A percentile compares a stretch with the other conserved stretches of the same genome.
phyloP scores from a whole-genome alignment of 805 yeast species.

The Kodamaea jinghongensis region DNA sequence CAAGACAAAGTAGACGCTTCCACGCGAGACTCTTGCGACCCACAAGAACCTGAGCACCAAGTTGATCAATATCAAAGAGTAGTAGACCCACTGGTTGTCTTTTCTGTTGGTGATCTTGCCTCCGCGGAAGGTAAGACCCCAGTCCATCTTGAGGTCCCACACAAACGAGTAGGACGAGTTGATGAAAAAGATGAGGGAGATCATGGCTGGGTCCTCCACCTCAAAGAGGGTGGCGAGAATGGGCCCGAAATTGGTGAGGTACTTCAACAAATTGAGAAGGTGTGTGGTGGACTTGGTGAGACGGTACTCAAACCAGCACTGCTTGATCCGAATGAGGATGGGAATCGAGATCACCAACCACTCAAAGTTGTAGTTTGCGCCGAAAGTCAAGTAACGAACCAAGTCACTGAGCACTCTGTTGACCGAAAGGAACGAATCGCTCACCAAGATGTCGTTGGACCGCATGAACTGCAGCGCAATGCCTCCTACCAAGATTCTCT shows the following conservation, averaged over 20 bases:
- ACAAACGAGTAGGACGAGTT: constrained; percentile 76
- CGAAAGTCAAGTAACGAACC: constrained; percentile 5
- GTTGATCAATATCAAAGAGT: constrained; percentile 57
- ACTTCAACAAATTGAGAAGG: constrained; percentile 71
- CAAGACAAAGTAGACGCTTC: constrained; percentile 19
- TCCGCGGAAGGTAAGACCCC: constrained; percentile 49
- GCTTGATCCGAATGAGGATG: constrained; percentile 70
- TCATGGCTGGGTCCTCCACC: constrained; percentile 6
- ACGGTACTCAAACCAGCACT: constrained; percentile 71
- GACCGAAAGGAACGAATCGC: constrained; percentile 85
- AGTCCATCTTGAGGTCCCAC: constrained; percentile 91
- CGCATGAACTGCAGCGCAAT: constrained; percentile 57
- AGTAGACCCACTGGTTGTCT: constrained; percentile 40
- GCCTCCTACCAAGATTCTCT: constrained; percentile 55
- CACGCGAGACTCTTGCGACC: constrained; percentile 50
- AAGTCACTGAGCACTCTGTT: constrained; percentile 74
- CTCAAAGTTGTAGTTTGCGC: constrained; percentile 44
- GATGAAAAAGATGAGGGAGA: constrained; percentile 36
- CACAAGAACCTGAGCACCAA: constrained; percentile 71
- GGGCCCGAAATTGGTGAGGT: constrained; percentile 55
- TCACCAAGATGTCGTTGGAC: constrained; percentile 74
- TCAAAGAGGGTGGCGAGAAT: constrained; percentile 18
- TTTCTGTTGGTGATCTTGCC: constrained; percentile 8
- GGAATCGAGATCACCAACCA: constrained; percentile 50
- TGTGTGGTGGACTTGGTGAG: constrained; percentile 52